Conservation (phyloP, 495 filamentous ascomycete species). For the Penicillium roqueforti region DNA sequence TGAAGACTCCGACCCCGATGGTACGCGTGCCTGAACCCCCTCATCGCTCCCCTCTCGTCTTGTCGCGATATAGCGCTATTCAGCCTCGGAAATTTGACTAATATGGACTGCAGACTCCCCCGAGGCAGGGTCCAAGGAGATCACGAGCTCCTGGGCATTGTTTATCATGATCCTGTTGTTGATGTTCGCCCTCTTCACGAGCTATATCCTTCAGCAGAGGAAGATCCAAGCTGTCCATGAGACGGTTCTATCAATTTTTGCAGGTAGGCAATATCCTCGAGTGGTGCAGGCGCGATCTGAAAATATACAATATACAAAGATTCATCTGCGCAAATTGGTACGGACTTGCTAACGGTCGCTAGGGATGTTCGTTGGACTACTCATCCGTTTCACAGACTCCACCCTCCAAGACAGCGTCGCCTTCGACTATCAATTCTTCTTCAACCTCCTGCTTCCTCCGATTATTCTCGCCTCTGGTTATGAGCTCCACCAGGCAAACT, state of each 20-base stretch:
- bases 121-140: slow-evolving; percentile 75
- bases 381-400: slow-evolving; percentile 75
- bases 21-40: slow-evolving; percentile 30
- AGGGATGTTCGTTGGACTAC: slow-evolving; percentile 95
- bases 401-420: slow-evolving; percentile 83
- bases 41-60: not conserved
- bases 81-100: slow-evolving; percentile 17
- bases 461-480: slow-evolving; percentile 98
- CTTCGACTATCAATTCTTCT: slow-evolving; percentile 99
- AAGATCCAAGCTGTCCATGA: slow-evolving; percentile 97
- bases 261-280: slow-evolving; percentile 54
- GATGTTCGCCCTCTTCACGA: slow-evolving; percentile 91
- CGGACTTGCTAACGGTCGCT: slow-evolving; percentile 4
- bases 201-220: slow-evolving; percentile 90
- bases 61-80: not conserved
- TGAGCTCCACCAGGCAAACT: slow-evolving; percentile 96
- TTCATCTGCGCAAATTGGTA: not conserved
- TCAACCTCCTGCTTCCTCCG: slow-evolving; percentile 93
- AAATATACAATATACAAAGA: not conserved
- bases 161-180: slow-evolving; percentile 93
- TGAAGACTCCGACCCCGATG: slow-evolving; percentile 50
- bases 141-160: slow-evolving; percentile 91
- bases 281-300: not conserved
- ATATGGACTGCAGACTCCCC: slow-evolving; percentile 41
- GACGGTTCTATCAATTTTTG: slow-evolving; percentile 97